phyloP scores from a whole-genome alignment of 352 stramenopile genomes.

The Phytopythium sindhum region DNA sequence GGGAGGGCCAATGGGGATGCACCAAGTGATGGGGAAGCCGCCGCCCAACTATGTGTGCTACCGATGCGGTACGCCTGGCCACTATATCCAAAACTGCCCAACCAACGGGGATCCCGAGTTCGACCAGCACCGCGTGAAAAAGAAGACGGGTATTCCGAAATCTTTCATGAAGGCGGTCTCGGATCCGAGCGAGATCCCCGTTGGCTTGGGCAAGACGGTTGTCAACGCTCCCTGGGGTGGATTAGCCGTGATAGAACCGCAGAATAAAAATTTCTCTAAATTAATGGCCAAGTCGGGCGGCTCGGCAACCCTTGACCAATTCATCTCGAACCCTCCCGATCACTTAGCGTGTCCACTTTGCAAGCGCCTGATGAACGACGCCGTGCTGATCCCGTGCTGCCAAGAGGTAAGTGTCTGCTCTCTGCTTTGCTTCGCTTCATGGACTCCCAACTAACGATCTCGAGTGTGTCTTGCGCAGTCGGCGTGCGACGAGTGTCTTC shows the following conservation, averaged over 20 bases:
- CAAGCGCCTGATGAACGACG: slow-evolving; percentile 86
- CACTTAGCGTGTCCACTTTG: slow-evolving; percentile 87
- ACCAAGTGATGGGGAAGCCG: slow-evolving; percentile 49
- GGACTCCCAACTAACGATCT: slow-evolving; percentile 1
- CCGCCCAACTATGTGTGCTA: slow-evolving; percentile 86
- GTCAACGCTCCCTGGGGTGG: slow-evolving; percentile 83
- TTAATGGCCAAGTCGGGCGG: slow-evolving; percentile 87
- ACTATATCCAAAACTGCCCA: slow-evolving; percentile 89
- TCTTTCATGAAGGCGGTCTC: slow-evolving; percentile 88
- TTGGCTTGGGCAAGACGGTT: slow-evolving; percentile 82
- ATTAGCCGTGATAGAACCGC: slow-evolving; percentile 87
- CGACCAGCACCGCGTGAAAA: slow-evolving; percentile 86
- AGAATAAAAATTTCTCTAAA: slow-evolving; percentile 92
- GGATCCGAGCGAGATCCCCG: slow-evolving; percentile 80
- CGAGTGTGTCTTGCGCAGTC: slow-evolving; percentile 36
- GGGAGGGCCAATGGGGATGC: slow-evolving; percentile 16
- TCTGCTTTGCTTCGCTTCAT: slow-evolving; percentile 9
- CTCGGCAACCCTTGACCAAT: slow-evolving; percentile 88
- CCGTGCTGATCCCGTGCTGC: slow-evolving; percentile 84
- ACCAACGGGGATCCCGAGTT: slow-evolving; percentile 87
- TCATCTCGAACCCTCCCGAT: slow-evolving; percentile 87
- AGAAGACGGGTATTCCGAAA: slow-evolving; percentile 86
- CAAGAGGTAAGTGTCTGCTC: slow-evolving; percentile 66
- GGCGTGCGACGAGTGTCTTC: slow-evolving; percentile 80
- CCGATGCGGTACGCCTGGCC: slow-evolving; percentile 74